Conservation (phyloP, 331 rosid genomes). For the Malus hybrid region DNA sequence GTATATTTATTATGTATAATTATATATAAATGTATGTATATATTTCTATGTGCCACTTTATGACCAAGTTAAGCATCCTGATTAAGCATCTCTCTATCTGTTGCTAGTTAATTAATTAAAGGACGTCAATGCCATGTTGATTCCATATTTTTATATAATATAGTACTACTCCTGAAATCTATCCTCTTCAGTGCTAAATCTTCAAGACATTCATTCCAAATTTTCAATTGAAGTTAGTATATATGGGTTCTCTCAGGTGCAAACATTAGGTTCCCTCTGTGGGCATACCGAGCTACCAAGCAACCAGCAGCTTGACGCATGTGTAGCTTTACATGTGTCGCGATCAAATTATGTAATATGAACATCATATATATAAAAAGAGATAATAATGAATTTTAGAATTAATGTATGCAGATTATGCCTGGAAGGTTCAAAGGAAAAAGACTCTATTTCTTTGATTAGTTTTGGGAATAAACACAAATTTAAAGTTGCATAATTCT, state of each 20-base stretch:
- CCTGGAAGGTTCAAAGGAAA: constrained; percentile 1
- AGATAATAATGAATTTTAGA: background rate
- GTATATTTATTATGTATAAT: too few species aligned
- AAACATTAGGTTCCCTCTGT: background rate
- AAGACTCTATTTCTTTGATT: background rate
- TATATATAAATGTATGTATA: too few species aligned
- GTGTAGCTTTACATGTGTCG: constrained; percentile 27
- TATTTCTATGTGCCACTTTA: background rate
- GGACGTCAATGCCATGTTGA: background rate
- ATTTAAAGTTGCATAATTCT: background rate
- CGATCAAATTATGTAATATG: constrained; percentile 11
- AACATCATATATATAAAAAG: background rate
- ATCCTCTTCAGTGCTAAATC: background rate
- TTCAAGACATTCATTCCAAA: background rate
- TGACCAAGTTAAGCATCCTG: constrained; percentile 35
- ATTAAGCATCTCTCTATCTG: constrained; percentile 40
- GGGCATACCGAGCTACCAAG: constrained; percentile 29
- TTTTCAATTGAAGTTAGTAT: background rate
- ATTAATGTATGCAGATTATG: background rate
- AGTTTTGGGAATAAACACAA: background rate
- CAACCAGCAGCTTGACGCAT: constrained; percentile 30
- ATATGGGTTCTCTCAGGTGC: background rate
- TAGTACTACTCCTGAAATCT: background rate
- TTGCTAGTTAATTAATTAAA: constrained; percentile 6
- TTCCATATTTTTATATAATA: background rate